Conservation (phyloP, 2,329 filamentous ascomycete genomes). For the Xylariaceae sp. region DNA sequence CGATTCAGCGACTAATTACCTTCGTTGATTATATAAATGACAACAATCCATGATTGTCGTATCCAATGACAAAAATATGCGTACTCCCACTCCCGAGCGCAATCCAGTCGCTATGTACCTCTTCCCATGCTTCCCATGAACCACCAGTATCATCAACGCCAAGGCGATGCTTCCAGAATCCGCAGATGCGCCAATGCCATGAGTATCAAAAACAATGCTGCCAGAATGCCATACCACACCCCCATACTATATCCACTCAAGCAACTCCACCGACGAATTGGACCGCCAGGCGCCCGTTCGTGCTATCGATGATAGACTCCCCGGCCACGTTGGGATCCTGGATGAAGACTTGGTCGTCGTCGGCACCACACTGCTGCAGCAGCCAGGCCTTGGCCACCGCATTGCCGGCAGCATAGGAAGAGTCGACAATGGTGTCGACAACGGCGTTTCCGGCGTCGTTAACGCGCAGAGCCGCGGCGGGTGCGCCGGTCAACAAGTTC, state of each 20-base stretch:
- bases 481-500: constrained; percentile 10
- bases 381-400: constrained; percentile 10
- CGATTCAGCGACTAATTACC: too few species aligned
- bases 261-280: constrained; percentile 2
- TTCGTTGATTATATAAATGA: too few species aligned
- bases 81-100: too few species aligned
- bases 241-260: neutral
- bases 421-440: constrained; percentile 9
- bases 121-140: too few species aligned
- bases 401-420: constrained; percentile 10
- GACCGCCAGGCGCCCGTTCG: constrained; percentile 2
- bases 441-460: constrained; percentile 8
- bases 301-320: constrained; percentile 1
- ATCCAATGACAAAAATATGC: too few species aligned
- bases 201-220: too few species aligned
- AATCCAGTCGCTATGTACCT: too few species aligned
- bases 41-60: too few species aligned
- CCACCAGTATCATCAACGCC: too few species aligned
- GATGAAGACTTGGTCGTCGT: constrained; percentile 1
- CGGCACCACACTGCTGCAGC: neutral
- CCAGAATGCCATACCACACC: neutral
- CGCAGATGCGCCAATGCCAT: too few species aligned
- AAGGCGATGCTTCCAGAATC: too few species aligned
- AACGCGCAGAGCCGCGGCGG: constrained; percentile 4
- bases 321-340: neutral